Evolutionary conservation across 768 basidiomycete species (phyloP).

Genomic region (Plicaturopsis crispa): DNA sequence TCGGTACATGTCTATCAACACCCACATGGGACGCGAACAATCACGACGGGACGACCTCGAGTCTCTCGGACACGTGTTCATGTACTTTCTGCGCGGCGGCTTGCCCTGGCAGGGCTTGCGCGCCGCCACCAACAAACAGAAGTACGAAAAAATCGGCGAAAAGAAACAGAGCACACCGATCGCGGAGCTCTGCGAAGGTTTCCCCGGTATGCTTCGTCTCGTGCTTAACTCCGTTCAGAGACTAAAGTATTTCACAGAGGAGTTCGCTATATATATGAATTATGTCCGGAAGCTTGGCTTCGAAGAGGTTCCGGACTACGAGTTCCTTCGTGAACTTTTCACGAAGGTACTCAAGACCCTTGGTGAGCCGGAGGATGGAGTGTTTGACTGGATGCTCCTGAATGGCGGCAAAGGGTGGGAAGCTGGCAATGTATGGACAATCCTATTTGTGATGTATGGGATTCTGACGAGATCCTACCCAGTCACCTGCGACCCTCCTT

Average conservation of each 20-base stretch:
- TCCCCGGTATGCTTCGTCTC: constrained; percentile 61
- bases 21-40: constrained; percentile 92
- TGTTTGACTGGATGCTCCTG: constrained; percentile 96
- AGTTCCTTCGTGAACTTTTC: constrained; percentile 94
- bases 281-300: constrained; percentile 98
- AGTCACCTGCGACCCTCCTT: constrained; percentile 37
- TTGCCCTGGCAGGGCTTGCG: constrained; percentile 97
- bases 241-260: constrained; percentile 53
- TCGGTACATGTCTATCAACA: constrained; percentile 99
- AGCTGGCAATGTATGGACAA: constrained; percentile 61
- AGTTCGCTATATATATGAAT: constrained; percentile 98
- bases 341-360: constrained; percentile 82
- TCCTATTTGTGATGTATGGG: constrained; percentile 3
- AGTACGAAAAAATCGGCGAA: constrained; percentile 99
- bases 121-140: constrained; percentile 98
- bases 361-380: constrained; percentile 84
- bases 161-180: constrained; percentile 96
- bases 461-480: constrained; percentile 7
- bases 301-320: constrained; percentile 96
- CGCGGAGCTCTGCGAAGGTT: constrained; percentile 90
- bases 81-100: constrained; percentile 96
- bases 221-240: constrained; percentile 1
- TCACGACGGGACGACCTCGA: constrained; percentile 95
- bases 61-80: constrained; percentile 97
- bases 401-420: constrained; percentile 97